Evolutionary conservation across 371 early-diverging fungal species (phyloP), one percentile per base, ranked within the genome.

Genomic region (Mucor mucedo): DNA sequence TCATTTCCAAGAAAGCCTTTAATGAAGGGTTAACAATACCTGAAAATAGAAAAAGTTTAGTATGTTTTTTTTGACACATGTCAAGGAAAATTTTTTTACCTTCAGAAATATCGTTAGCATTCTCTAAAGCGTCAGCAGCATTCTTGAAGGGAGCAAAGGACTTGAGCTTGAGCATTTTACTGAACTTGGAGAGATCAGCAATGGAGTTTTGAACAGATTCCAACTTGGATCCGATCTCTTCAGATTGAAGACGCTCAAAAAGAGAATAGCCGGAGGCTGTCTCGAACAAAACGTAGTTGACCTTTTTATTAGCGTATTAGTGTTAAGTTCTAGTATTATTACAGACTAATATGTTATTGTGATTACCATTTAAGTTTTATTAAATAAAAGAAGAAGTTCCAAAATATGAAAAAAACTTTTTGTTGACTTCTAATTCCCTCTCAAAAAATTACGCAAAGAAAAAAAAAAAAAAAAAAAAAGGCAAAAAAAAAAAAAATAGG

Each of bases 81-180:
- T 21, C 59, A 59, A 45, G 27, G 14, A 38, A 21, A 35, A 27
- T 38, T 48, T 49, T 50, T 30, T 50, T 78, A 90, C 98, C 98
- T 88, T 99, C 99, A 58, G 97, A 95, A 32, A 99, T 90, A 72
- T 96, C 96, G 83, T 95, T 97, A 58, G 93, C 91, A 79, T 97
- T 98, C 78, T 97, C 97, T 39, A 99, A 84, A 74, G 99, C 99
- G 76, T 99, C 94, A 41, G 93, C 95, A 40, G 98, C 97, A 70
- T 82, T 92, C 80, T 95, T 97, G 89, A 98, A 99, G 56, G 99
- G 98, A 45, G 87, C 82, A 69, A 98, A 98, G 7, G 95, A 92
- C 83, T 91, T 94, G 73, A 97, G 89, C 78, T 93, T 94, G 62
- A 98, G 77, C 77, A 87, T 87, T 75, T 95, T 91, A 70, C 93